phyloP scores from a whole-genome alignment of 768 basidiomycete species.

The Panaeolus papilionaceus region DNA sequence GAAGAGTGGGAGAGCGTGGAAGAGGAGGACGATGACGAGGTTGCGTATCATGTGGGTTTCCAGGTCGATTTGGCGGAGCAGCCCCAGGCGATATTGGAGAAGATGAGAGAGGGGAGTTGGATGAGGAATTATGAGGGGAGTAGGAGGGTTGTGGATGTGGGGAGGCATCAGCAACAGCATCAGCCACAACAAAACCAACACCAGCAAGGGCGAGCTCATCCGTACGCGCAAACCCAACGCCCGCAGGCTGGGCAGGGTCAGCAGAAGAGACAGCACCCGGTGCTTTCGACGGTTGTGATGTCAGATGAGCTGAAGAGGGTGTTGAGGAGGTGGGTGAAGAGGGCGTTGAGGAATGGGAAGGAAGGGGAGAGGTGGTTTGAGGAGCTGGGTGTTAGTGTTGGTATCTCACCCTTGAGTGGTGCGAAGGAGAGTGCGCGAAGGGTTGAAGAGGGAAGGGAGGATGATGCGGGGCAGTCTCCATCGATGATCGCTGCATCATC shows the following conservation, averaged over 20 bases:
- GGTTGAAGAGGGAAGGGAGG: neutral
- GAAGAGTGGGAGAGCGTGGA: neutral
- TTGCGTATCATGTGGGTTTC: slow-evolving; percentile 92
- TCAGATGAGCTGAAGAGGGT: slow-evolving; percentile 56
- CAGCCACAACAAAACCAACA: slow-evolving; percentile 7
- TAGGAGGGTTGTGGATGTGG: neutral
- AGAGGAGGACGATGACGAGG: slow-evolving; percentile 59
- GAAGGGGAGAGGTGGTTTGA: neutral
- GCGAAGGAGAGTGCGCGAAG: neutral
- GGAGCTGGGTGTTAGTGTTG: neutral
- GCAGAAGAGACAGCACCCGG: neutral
- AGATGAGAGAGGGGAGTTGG: slow-evolving; percentile 80
- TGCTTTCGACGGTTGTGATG: slow-evolving; percentile 40
- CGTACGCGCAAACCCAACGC: slow-evolving; percentile 14
- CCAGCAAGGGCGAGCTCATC: neutral
- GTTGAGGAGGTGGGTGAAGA: neutral
- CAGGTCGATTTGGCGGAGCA: slow-evolving; percentile 93
- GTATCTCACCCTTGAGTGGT: too few species aligned
- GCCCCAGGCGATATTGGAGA: slow-evolving; percentile 82
- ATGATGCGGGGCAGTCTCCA: neutral
- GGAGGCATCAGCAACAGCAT: slow-evolving; percentile 17
- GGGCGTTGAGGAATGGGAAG: slow-evolving; percentile 5
- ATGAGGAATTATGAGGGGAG: slow-evolving; percentile 58
- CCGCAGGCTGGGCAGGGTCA: neutral
- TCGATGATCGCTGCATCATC: too few species aligned